Base-by-base conservation (phyloP, 768 basidiomycete genomes). In the Gloeophyllum trabeum region DNA sequence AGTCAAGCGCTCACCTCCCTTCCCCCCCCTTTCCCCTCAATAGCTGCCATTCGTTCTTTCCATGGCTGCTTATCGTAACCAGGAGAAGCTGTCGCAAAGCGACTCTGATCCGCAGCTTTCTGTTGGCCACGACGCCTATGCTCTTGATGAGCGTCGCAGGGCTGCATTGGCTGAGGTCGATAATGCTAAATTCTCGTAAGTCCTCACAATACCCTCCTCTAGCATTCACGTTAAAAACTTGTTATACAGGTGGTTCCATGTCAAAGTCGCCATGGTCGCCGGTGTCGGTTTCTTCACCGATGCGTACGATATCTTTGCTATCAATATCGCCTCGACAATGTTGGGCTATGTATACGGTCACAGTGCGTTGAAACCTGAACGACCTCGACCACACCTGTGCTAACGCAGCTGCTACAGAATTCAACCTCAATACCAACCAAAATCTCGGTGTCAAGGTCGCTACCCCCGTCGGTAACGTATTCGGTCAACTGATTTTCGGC, bases 251-350 rank as follows among this genome's bases (percentile, higher is more conserved):
- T 85, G 81, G 79, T 91, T 90, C 66, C 90, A 92, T 52, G 77
- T 81, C 43, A 90, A 88, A 59, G 71, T 68, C 16, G 54, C 49
- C 42, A 19, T 56, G 24, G 63, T 69, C 30, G 66, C 86, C 2
- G 87, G 90, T 51, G 82, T 82, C 6, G 90, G 90, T 21, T 92
- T 93, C 71, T 93, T 91, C 69, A 90, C 90, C 39, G 89, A 87
- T 63, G 78, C 81, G 74, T 87, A 87, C 52, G 88, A 90, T 47
- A 81, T 93, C 46, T 96, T 92, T 53, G 84, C 87, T 5, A 93
- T 93, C 63, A 88, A 81, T 59, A 85, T 93, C 35, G 88, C 76
- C 0, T 76, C 83, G 0, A 67, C 68, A 0, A 92, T 93, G 87
- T 61, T 94, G 43, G 86, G 81, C 20, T 86, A 81, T 53, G 79